These are phyloP conservation scores for Colletotrichum sp. DNA, from an alignment of 2,329 filamentous ascomycete genomes.

Conservation along the genomic window DNA sequence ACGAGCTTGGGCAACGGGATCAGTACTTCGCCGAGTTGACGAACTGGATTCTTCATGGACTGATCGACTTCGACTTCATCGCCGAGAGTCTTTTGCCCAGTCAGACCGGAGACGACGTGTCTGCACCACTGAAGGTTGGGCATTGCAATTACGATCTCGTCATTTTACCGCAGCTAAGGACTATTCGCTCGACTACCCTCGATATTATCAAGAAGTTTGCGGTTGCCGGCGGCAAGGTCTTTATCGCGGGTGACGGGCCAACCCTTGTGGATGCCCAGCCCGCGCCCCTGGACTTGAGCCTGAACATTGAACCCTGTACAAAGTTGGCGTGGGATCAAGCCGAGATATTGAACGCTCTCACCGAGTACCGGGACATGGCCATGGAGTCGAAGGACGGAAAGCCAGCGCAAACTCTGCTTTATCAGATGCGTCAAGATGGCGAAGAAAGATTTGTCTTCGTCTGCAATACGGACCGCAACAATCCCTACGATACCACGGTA, in stretches of 20 bases:
- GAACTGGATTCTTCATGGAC: slow-evolving; percentile 11
- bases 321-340: not conserved
- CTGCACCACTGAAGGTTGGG: slow-evolving; percentile 26
- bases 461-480: slow-evolving; percentile 31
- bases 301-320: not conserved
- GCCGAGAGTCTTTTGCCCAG: slow-evolving; percentile 30
- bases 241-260: not conserved
- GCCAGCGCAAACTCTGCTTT: slow-evolving; percentile 23
- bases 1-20: slow-evolving; percentile 27
- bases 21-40: slow-evolving; percentile 26
- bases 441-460: slow-evolving; percentile 31
- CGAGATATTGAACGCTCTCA: not conserved
- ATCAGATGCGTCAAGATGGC: slow-evolving; percentile 33
- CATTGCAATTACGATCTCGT: slow-evolving; percentile 32
- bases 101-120: slow-evolving; percentile 14
- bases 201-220: slow-evolving; percentile 26
- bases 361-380: not conserved
- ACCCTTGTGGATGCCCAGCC: not conserved
- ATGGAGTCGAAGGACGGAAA: not conserved
- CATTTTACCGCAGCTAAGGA: slow-evolving; percentile 32
- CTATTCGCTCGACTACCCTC: slow-evolving; percentile 32
- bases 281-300: not conserved
- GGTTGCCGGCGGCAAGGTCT: slow-evolving; percentile 1
- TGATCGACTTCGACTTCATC: slow-evolving; percentile 38
- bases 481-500: slow-evolving; percentile 22